A percentile compares a stretch with the other conserved stretches of the same genome.
phyloP scores from a whole-genome alignment of 495 filamentous ascomycete genomes.

The Neurospora cerealis region DNA sequence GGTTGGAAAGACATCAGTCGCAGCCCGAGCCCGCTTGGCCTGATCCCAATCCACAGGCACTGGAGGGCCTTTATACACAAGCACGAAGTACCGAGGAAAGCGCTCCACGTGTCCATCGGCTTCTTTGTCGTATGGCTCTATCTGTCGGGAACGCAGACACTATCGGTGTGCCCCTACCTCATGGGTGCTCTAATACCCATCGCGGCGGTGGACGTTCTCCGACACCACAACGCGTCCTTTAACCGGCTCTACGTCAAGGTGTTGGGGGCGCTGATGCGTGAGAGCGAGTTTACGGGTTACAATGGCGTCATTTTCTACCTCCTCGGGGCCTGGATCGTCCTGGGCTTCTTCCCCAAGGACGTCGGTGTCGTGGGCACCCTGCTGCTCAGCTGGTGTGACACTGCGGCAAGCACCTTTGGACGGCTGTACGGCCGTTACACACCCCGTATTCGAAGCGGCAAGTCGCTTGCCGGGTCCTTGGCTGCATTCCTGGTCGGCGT shows the following conservation, averaged over 20 bases:
- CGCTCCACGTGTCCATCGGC: conserved; percentile 86
- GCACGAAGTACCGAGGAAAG: conserved; percentile 68
- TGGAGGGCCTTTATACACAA: conserved; percentile 65
- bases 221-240: conserved; percentile 67
- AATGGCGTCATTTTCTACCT: conserved; percentile 98
- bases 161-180: conserved; percentile 70
- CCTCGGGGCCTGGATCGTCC: conserved; percentile 73
- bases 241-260: conserved; percentile 80
- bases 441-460: conserved; percentile 70
- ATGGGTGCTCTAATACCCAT: conserved; percentile 82
- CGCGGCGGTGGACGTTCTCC: conserved; percentile 66
- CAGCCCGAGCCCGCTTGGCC: conserved; percentile 80
- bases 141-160: conserved; percentile 59
- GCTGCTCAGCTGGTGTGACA: conserved; percentile 95
- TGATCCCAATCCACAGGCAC: conserved; percentile 85
- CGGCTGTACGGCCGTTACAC: conserved; percentile 82
- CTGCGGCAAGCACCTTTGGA: conserved; percentile 88
- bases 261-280: conserved; percentile 87
- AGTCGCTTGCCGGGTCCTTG: conserved; percentile 80
- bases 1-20: conserved; percentile 75
- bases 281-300: conserved; percentile 83
- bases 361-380: conserved; percentile 82
- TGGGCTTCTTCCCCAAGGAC: conserved; percentile 87
- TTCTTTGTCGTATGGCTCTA: conserved; percentile 85
- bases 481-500: conserved; percentile 78